A percentile compares a stretch with the other conserved stretches of the same genome.
phyloP scores from a whole-genome alignment of 345 rosid genomes.

The Tarenaya hassleriana region DNA sequence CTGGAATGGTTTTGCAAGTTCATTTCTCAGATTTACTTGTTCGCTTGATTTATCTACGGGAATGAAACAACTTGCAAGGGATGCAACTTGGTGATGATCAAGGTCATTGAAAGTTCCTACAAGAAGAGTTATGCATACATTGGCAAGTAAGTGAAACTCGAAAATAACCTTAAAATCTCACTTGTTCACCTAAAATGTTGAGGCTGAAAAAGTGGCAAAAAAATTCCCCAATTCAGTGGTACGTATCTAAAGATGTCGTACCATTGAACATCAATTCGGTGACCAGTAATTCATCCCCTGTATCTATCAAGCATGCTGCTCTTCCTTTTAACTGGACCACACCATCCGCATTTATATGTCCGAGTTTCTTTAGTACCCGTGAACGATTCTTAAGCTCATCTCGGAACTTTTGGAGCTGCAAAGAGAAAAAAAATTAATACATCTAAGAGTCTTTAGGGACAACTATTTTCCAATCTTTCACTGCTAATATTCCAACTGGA shows the following conservation, averaged over 20 bases:
- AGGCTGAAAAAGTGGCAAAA: background rate
- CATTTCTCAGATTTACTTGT: slow-evolving; percentile 76
- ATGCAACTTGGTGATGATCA: slow-evolving; percentile 95
- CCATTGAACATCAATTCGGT: slow-evolving; percentile 99
- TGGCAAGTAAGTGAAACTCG: background rate
- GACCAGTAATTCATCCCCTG: slow-evolving; percentile 97
- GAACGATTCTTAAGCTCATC: slow-evolving; percentile 94
- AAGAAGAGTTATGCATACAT: slow-evolving; percentile 18
- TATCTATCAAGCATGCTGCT: slow-evolving; percentile 98
- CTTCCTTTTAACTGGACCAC: slow-evolving; percentile 90
- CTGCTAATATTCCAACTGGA: slow-evolving; percentile 2
- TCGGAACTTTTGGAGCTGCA: slow-evolving; percentile 89
- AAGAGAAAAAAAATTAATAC: slow-evolving; percentile 13
- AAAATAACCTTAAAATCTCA: background rate
- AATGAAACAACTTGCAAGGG: slow-evolving; percentile 98
- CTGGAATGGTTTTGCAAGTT: slow-evolving; percentile 84
- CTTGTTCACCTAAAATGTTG: slow-evolving; percentile 8
- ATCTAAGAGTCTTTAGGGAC: background rate
- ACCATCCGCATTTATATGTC: slow-evolving; percentile 83
- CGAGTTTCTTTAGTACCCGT: slow-evolving; percentile 87
- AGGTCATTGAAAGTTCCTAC: slow-evolving; percentile 93
- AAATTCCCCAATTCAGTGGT: slow-evolving; percentile 5
- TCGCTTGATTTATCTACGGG: slow-evolving; percentile 93
- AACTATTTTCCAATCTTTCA: background rate
- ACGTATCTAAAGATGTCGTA: slow-evolving; percentile 23